Evolutionary conservation across 2,329 filamentous ascomycete genomes (phyloP).

Genomic region (Cladosporium sp.): DNA sequence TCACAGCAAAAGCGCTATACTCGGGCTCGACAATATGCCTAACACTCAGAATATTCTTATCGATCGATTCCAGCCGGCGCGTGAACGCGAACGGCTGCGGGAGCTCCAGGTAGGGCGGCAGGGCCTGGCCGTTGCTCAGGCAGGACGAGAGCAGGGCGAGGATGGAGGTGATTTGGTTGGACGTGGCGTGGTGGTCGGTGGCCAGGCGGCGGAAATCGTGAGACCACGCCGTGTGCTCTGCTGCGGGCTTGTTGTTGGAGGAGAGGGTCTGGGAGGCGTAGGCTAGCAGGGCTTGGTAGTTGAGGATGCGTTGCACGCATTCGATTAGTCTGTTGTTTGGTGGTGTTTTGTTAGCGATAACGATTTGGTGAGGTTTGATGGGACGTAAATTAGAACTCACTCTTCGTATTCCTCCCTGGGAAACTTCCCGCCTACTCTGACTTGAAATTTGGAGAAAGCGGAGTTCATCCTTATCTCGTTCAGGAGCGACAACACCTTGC

Average conservation of each 20-base stretch:
- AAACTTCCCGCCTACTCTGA: slow-evolving; percentile 67
- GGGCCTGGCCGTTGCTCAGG: slow-evolving; percentile 60
- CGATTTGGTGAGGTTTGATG: not conserved
- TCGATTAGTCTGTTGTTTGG: slow-evolving; percentile 53
- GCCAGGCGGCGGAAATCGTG: slow-evolving; percentile 57
- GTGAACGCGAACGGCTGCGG: slow-evolving; percentile 59
- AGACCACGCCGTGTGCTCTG: slow-evolving; percentile 54
- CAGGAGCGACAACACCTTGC: slow-evolving; percentile 63
- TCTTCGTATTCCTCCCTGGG: slow-evolving; percentile 59
- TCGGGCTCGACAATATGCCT: slow-evolving; percentile 58
- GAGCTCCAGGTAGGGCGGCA: slow-evolving; percentile 66
- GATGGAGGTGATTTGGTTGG: slow-evolving; percentile 64
- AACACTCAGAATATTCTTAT: slow-evolving; percentile 58
- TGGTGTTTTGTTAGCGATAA: not conserved
- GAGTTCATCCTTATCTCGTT: slow-evolving; percentile 61
- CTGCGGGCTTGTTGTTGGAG: slow-evolving; percentile 27
- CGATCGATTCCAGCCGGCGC: slow-evolving; percentile 53
- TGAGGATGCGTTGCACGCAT: slow-evolving; percentile 57
- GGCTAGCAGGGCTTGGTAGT: slow-evolving; percentile 62
- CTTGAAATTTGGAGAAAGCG: slow-evolving; percentile 64
- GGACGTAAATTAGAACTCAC: too few relatives aligned
- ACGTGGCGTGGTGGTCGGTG: slow-evolving; percentile 53
- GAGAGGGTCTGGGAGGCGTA: slow-evolving; percentile 58
- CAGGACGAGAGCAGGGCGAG: slow-evolving; percentile 65
- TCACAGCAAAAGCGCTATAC: slow-evolving; percentile 68